A percentile compares a stretch with the other conserved stretches of the same genome.
phyloP scores from a whole-genome alignment of 176 grass and related monocot species.

The Avena sativa region DNA sequence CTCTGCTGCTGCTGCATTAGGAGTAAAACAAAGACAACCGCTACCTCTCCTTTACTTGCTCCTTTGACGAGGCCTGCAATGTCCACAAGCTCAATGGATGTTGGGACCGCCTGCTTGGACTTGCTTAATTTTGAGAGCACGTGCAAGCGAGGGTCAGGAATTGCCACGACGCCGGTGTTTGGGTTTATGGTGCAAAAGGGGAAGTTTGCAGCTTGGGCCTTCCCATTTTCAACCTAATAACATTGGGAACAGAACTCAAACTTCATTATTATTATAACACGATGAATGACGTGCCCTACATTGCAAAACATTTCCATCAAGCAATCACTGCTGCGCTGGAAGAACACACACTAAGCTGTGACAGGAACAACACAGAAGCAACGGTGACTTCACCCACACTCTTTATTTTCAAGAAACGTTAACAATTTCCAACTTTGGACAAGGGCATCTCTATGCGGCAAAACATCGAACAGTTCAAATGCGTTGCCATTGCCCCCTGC shows the following conservation, averaged over 20 bases:
- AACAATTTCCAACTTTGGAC: not conserved
- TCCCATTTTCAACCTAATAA: constrained; percentile 92
- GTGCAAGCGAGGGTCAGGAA: constrained; percentile 80
- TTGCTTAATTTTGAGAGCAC: constrained; percentile 84
- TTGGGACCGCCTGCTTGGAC: constrained; percentile 76
- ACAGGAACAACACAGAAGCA: not conserved
- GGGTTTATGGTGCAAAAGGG: constrained; percentile 98
- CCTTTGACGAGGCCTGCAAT: constrained; percentile 98
- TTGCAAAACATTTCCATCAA: not conserved
- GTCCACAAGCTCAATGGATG: constrained; percentile 95
- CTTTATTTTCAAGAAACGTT: not conserved
- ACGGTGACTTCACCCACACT: not conserved
- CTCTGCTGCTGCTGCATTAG: not conserved
- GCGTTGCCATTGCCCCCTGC: not conserved
- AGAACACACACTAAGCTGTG: not conserved
- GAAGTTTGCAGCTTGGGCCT: constrained; percentile 94
- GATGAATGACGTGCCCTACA: not conserved
- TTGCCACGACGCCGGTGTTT: constrained; percentile 81
- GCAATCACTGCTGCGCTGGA: not conserved
- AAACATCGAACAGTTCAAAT: constrained; percentile 52
- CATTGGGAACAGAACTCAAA: not conserved
- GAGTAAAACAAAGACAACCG: not conserved
- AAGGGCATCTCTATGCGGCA: constrained; percentile 7
- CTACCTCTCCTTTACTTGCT: constrained; percentile 99
- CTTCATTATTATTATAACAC: not conserved